Conservation (phyloP, 441 rosid genomes). For the Eruca vesicaria region DNA sequence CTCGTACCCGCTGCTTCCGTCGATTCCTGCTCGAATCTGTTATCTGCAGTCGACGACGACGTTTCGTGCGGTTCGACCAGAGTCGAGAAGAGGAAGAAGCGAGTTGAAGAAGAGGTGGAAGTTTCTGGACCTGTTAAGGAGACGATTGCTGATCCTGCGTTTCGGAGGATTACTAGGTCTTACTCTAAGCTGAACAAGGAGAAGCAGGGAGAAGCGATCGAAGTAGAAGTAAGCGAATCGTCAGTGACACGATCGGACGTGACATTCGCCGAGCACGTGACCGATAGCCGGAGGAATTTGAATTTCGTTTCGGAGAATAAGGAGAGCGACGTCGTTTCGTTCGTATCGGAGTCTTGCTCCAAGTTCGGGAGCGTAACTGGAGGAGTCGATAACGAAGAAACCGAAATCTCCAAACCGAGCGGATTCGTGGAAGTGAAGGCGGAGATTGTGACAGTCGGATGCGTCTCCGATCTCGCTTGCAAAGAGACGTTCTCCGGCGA, state of each 20-base stretch:
- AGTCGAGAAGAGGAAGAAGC: slow-evolving; percentile 39
- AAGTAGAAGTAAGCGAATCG: slow-evolving; percentile 61
- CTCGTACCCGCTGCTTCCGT: slow-evolving; percentile 35
- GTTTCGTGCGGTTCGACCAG: slow-evolving; percentile 52
- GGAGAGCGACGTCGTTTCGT: slow-evolving; percentile 48
- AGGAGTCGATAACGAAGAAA: slow-evolving; percentile 35
- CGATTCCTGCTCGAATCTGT: slow-evolving; percentile 39
- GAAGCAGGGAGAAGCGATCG: slow-evolving; percentile 33
- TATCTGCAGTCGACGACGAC: slow-evolving; percentile 39
- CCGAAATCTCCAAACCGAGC: slow-evolving; percentile 43
- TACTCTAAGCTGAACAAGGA: slow-evolving; percentile 38
- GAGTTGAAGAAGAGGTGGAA: slow-evolving; percentile 24
- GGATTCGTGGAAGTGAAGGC: slow-evolving; percentile 39
- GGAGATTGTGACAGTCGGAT: slow-evolving; percentile 36
- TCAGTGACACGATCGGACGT: slow-evolving; percentile 43
- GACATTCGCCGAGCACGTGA: slow-evolving; percentile 40
- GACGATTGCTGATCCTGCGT: slow-evolving; percentile 29
- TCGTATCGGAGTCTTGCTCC: slow-evolving; percentile 47
- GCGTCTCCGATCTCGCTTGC: slow-evolving; percentile 70
- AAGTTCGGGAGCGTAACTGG: slow-evolving; percentile 17
- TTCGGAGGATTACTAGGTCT: slow-evolving; percentile 62
- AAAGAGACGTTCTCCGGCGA: slow-evolving; percentile 55
- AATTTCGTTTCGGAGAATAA: slow-evolving; percentile 32
- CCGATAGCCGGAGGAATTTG: slow-evolving; percentile 37
- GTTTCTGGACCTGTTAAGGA: slow-evolving; percentile 28